Conservation (phyloP, 176 grass and related monocot genomes). For the Bolboschoenus planiculmis region DNA sequence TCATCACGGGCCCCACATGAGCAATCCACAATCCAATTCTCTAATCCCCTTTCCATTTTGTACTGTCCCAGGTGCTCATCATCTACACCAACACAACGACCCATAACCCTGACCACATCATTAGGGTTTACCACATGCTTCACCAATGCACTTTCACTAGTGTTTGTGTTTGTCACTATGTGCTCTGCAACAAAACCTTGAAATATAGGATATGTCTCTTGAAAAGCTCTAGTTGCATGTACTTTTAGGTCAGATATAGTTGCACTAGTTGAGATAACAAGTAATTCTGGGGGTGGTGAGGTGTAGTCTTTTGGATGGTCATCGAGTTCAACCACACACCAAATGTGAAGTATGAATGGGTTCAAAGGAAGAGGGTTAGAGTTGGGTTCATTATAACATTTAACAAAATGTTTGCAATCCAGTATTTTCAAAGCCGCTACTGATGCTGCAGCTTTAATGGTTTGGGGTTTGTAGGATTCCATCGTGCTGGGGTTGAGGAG, state of each 20-base stretch:
- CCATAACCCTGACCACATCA: slow-evolving; percentile 48
- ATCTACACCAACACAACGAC: slow-evolving; percentile 50
- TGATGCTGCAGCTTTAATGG: slow-evolving; percentile 33
- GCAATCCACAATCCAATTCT: slow-evolving; percentile 93
- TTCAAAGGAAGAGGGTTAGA: slow-evolving; percentile 28
- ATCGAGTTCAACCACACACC: slow-evolving; percentile 66
- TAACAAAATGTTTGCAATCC: slow-evolving; percentile 92
- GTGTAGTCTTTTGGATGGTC: slow-evolving; percentile 83
- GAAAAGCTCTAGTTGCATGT: slow-evolving; percentile 58
- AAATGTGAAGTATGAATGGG: slow-evolving; percentile 46
- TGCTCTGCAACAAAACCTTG: slow-evolving; percentile 82
- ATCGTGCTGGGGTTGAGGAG: slow-evolving; percentile 68
- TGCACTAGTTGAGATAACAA: slow-evolving; percentile 49
- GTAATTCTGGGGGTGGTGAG: slow-evolving; percentile 56
- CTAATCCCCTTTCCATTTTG: slow-evolving; percentile 89
- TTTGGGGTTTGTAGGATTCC: slow-evolving; percentile 50
- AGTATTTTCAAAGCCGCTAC: slow-evolving; percentile 65
- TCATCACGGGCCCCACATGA: slow-evolving; percentile 83
- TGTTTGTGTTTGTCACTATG: slow-evolving; percentile 45
- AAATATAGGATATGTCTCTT: slow-evolving; percentile 85
- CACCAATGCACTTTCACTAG: slow-evolving; percentile 44
- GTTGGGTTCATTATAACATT: slow-evolving; percentile 57
- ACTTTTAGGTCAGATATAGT: slow-evolving; percentile 77
- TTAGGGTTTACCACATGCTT: slow-evolving; percentile 51
- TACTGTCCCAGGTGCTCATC: slow-evolving; percentile 48